Base-by-base conservation (phyloP, 2,329 filamentous ascomycete species). In the Sordariomycetes sp. region DNA sequence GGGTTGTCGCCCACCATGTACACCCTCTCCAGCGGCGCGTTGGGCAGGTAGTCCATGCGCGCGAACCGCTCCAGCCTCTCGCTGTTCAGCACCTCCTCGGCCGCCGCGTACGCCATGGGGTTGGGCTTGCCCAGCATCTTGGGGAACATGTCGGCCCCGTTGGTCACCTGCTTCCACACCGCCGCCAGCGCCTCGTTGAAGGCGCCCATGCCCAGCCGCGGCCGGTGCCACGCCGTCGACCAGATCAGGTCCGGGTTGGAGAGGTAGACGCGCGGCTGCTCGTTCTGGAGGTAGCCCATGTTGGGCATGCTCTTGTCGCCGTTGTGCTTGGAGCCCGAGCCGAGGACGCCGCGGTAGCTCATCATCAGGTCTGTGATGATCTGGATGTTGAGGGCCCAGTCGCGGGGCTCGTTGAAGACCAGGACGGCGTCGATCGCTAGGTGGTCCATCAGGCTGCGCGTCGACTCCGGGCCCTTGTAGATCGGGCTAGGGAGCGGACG, bases 1-100 rank as follows among this genome's bases (percentile, higher is more conserved):
- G 89, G 88, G 66, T 93, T 93, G 67, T 93, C 89, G 6, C 94
- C 94, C 50, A 97, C 82, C 93, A 97, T 97, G 72, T 96, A 97
- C 12, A 97, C 91, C 51, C 79, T 81, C 65, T 79, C 77, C 58
- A 96, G 71, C n/a, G 79, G 78, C 22, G 66, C 70, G 2, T 62
- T 65, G 43, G 58, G 46, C 3, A 57, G n/a, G 48, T 58, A 18
- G 63, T 57, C 43, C 60, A 50, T 22, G 55, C 57, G 25, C 3
- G 50, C n/a, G 54, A 84, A 74, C 25, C 82, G 60, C 18, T 71
- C 67, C 24, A 76, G 71, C 22, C 87, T 77, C 68, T 89, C 84
- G 60, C 73, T 72, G 57, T 82, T 73, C 56, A 97, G 76, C 56
- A 89, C 80, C 55, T 82, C 78, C 73, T 97, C 89, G 0, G 93